Evolutionary conservation across 495 filamentous ascomycete species (phyloP), one percentile per base, ranked within the genome.

Genomic region (Amphirosellinia nigrospora): DNA sequence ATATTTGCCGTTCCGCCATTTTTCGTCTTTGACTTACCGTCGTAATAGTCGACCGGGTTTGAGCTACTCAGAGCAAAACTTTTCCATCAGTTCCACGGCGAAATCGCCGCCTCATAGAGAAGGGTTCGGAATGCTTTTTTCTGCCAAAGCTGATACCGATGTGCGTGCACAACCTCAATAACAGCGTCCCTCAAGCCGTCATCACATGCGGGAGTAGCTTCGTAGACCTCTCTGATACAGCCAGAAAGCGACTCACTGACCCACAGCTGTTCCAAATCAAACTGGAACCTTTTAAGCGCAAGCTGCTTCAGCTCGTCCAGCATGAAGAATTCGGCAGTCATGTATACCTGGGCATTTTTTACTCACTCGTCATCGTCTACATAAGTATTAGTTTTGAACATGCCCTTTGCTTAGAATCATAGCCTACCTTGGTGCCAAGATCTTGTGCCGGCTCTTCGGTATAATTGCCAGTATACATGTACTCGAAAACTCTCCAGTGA

Each of bases 401-500:
- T 4, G 23, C 60, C 60, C 23, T 34, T 63, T 5, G 3, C 16
- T 16, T 2, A 45, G 30, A 7, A 32, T 16, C 3, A 15, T 21
- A 3, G 41, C 30, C 28, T 48, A 64, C 61, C 28, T 48, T 26
- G 15, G 28, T 50, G n/a, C 9, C 30, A n/a, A 70, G 32, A 10
- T 2, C 8, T 41, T 61, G 28, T 16, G 19, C 30, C 2, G 34
- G 11, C 15, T 56, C n/a, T 28, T 70, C n/a, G 13, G 45, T 15
- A 34, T 70, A 70, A 9, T 41, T 39, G 50, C 59, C 59, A 23
- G 21, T 70, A 55, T 70, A 70, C 45, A 70, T 64, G 39, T 70
- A 64, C 32, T 70, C 59, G 7, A 70, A 70, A 9, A 70, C 45
- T 53, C 59, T 70, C 59, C 59, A 70, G 46, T 70, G 36, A 9